Base-by-base conservation (phyloP, 2,329 filamentous ascomycete species). In the Colletotrichum aenigma region DNA sequence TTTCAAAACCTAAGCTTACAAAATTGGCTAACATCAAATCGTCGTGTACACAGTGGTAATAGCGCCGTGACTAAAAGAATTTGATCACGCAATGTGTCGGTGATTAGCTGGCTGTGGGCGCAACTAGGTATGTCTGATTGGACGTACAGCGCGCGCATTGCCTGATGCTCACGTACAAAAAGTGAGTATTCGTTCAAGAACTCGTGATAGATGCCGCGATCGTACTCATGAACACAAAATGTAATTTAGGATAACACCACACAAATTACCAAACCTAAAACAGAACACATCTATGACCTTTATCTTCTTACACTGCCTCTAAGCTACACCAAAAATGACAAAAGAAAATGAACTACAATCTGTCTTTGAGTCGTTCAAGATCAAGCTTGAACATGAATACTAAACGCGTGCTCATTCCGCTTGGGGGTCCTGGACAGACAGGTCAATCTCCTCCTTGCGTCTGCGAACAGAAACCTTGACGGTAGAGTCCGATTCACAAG, bases 381-480 rank as follows among this genome's bases (percentile, higher is more conserved):
- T 0, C 43, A 7, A 13, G n/a, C 6, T 12, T 13, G 43, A 3
- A 13, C 10, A 21, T 21, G n/a, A 7, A 13, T 13, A 48, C n/a
- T 21, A 4, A 21, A 6, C 6, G 0, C n/a, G 13, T 52, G 43
- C 43, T 52, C n/a, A 66, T 32, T 24, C 16, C 16, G 7, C 64
- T 15, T 30, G 24, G 16, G 24, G 18, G 7, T 66, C 43, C 26
- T 55, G 43, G 16, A 56, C 43, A 15, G 43, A 66, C 30, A 70
- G 28, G 9, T 56, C n/a, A 21, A 70, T 55, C 43, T 70, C 68
- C 2, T 70, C 68, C 30, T 34, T 15, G 4, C 68, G 68, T 24
- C 68, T 70, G 36, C 38, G 38, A 4, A 70, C 58, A 1, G 38
- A 34, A 0, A 70, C 28, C 2, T 26, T 64, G 16, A 48, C 38